phyloP scores from a whole-genome alignment of 2,329 filamentous ascomycete genomes.

The Neofusicoccum parvum region DNA sequence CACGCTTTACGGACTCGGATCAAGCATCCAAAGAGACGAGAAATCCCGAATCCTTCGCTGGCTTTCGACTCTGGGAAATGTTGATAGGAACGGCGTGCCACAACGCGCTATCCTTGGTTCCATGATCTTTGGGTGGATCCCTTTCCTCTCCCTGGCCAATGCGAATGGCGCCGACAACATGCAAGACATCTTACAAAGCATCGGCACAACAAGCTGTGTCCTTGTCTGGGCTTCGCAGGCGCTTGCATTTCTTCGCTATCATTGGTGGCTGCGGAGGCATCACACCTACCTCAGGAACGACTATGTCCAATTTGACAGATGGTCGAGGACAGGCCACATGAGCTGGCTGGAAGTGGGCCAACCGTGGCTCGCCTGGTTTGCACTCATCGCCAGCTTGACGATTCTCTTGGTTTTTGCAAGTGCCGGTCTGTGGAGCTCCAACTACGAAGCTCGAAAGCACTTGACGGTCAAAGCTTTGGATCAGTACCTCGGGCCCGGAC shows the following conservation, averaged over 20 bases:
- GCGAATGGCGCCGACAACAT: not conserved
- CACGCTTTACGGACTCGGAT: slow-evolving; percentile 34
- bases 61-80: not conserved
- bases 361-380: slow-evolving; percentile 1
- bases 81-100: slow-evolving; percentile 6
- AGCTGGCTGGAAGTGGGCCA: not conserved
- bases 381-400: not conserved
- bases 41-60: not conserved
- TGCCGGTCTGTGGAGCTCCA: not conserved
- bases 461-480: not conserved
- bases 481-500: not conserved
- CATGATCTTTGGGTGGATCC: slow-evolving; percentile 16
- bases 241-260: slow-evolving; percentile 9
- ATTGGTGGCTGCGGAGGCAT: not conserved
- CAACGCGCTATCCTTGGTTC: slow-evolving; percentile 13
- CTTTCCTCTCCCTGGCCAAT: slow-evolving; percentile 1
- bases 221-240: slow-evolving; percentile 19
- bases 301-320: not conserved
- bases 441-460: not conserved
- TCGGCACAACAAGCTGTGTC: slow-evolving; percentile 15
- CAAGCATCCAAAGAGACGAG: slow-evolving; percentile 1
- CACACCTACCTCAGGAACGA: not conserved
- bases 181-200: slow-evolving; percentile 9
- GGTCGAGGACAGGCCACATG: not conserved
- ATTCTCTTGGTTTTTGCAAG: slow-evolving; percentile 1